These are phyloP conservation scores for Neostapfia colusana DNA, from an alignment of 176 grass and related monocot genomes.

Conservation along the genomic window DNA sequence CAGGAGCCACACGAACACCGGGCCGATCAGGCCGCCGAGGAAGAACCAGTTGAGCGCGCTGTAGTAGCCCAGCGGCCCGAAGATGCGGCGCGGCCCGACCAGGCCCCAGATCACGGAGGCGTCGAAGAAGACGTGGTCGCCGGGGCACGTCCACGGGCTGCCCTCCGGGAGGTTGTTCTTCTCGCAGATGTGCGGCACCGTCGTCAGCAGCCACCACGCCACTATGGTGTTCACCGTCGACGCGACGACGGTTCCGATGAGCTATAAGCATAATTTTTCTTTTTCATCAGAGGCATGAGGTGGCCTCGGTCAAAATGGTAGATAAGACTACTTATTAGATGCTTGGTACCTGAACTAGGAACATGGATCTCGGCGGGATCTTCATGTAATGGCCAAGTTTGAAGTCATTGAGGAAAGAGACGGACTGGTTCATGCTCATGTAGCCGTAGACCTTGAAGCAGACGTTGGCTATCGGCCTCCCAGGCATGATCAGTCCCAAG, in stretches of 20 bases:
- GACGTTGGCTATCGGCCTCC: conserved; percentile 83
- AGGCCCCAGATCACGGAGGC: conserved; percentile 95
- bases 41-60: conserved; percentile 85
- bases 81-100: conserved; percentile 85
- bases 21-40: conserved; percentile 55
- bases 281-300: neutral
- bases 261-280: conserved; percentile 21
- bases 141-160: conserved; percentile 90
- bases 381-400: conserved; percentile 99
- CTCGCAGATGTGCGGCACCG: conserved; percentile 77
- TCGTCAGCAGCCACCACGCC: conserved; percentile 81
- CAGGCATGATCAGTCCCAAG: conserved; percentile 76
- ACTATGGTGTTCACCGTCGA: conserved; percentile 68
- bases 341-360: conserved; percentile 73
- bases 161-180: conserved; percentile 53
- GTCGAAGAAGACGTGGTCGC: conserved; percentile 84
- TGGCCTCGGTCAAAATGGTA: no score
- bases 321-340: no score
- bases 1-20: conserved; percentile 61
- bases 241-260: conserved; percentile 66
- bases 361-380: conserved; percentile 89
- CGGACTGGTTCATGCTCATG: conserved; percentile 92
- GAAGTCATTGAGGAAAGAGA: conserved; percentile 81
- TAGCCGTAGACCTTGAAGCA: conserved; percentile 98
- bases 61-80: conserved; percentile 73